Evolutionary conservation across 2,329 filamentous ascomycete species (phyloP).

Genomic region (Aspergillus sp.): DNA sequence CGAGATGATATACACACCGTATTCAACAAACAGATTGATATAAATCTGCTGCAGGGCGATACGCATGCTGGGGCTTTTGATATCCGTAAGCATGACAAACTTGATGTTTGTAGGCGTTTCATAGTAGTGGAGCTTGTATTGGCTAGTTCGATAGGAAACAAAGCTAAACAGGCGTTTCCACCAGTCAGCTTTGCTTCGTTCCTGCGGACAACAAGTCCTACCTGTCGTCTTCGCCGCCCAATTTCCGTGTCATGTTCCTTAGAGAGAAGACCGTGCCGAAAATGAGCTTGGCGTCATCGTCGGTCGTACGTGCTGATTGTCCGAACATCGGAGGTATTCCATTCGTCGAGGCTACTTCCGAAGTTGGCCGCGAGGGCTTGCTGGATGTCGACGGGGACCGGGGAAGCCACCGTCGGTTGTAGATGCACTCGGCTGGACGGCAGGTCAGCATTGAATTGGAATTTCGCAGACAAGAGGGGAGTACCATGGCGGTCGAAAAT

Average conservation of each 20-base stretch:
- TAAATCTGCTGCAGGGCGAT: constrained; percentile 97
- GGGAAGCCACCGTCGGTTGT: constrained; percentile 75
- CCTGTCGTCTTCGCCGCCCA: constrained; percentile 83
- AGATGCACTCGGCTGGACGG: constrained; percentile 82
- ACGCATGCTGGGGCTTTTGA: constrained; percentile 77
- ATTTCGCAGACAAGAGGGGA: constrained; percentile 4
- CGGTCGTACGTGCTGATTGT: constrained; percentile 42
- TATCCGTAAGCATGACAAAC: constrained; percentile 93
- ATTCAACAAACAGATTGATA: constrained; percentile 96
- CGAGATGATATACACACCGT: constrained; percentile 44
- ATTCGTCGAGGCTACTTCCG: constrained; percentile 38
- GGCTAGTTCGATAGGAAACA: constrained; percentile 80
- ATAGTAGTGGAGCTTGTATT: constrained; percentile 99
- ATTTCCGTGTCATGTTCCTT: constrained; percentile 91
- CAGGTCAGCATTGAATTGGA: constrained; percentile 3
- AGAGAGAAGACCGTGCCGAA: constrained; percentile 96
- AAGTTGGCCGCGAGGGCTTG: constrained; percentile 42
- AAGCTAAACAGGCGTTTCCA: constrained; percentile 65
- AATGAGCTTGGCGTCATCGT: constrained; percentile 90
- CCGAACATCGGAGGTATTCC: constrained; percentile 25
- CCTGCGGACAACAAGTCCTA: constrained; percentile 21
- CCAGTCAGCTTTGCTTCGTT: too few relatives aligned
- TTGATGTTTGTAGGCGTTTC: constrained; percentile 93
- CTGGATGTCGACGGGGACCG: constrained; percentile 38
- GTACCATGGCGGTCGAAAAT: constrained; percentile 97